These are phyloP conservation scores for Dictyostelium brefeldianum DNA, from an alignment of 78 protist species.

Conservation along the genomic window DNA sequence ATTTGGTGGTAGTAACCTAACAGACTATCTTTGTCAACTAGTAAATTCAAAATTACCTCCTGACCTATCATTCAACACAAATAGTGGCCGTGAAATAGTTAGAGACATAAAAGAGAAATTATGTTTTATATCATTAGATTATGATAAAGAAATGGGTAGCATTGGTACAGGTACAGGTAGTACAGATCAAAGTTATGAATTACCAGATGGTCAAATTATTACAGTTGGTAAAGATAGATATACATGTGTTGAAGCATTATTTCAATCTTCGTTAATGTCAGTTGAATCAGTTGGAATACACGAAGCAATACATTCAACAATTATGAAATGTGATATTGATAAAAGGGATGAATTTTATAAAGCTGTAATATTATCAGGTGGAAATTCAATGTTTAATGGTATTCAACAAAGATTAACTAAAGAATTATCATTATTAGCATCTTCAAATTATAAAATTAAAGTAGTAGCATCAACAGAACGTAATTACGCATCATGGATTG, in stretches of 20 bases:
- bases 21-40: conserved; percentile 84
- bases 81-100: background rate
- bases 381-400: background rate
- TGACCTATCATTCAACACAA: background rate
- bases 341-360: conserved; percentile 24
- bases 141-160: background rate
- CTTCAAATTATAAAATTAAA: conserved; percentile 1
- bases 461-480: conserved; percentile 80
- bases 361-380: conserved; percentile 89
- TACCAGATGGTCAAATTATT: conserved; percentile 81
- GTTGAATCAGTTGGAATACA: conserved; percentile 80
- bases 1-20: conserved; percentile 89
- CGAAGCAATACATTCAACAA: conserved; percentile 60
- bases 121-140: conserved; percentile 1
- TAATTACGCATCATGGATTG: conserved; percentile 87
- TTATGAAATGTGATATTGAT: conserved; percentile 72
- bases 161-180: conserved; percentile 51
- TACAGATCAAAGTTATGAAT: background rate
- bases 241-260: conserved; percentile 89
- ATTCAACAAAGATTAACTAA: conserved; percentile 42
- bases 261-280: conserved; percentile 91
- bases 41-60: conserved; percentile 78
- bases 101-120: conserved; percentile 90
- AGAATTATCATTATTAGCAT: conserved; percentile 65
- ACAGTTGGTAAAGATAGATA: conserved; percentile 82